Conservation (phyloP, 331 rosid genomes). For the Quercus tomentella region DNA sequence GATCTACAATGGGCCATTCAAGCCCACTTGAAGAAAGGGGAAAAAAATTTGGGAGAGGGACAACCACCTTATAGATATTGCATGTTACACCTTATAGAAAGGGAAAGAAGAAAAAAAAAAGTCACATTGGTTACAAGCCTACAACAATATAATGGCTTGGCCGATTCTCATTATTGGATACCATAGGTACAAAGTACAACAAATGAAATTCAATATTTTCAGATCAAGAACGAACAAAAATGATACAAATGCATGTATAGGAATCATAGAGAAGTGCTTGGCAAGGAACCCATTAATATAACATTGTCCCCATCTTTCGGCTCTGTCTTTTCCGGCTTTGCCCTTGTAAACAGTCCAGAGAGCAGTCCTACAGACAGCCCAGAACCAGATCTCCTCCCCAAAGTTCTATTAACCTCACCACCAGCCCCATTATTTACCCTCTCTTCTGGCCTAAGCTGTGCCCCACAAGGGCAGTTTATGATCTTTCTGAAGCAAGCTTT, state of each 20-base stretch:
- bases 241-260: slow-evolving; percentile 1
- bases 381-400: slow-evolving; percentile 54
- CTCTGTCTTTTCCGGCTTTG: slow-evolving; percentile 38
- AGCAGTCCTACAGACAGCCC: slow-evolving; percentile 43
- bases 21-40: neutral
- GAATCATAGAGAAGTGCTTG: slow-evolving; percentile 48
- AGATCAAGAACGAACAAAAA: slow-evolving; percentile 13
- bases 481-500: slow-evolving; percentile 73
- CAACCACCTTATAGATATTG: slow-evolving; percentile 13
- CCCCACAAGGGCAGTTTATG: slow-evolving; percentile 63
- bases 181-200: slow-evolving; percentile 2
- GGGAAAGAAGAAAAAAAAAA: neutral
- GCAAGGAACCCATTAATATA: slow-evolving; percentile 85
- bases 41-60: neutral
- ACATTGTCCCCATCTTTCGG: slow-evolving; percentile 54
- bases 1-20: too few species aligned
- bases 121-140: neutral
- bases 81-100: slow-evolving; percentile 16
- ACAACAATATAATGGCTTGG: slow-evolving; percentile 4
- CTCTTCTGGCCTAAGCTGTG: slow-evolving; percentile 37
- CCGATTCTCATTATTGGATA: slow-evolving; percentile 21
- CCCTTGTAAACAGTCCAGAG: slow-evolving; percentile 59
- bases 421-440: slow-evolving; percentile 29
- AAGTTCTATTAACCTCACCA: slow-evolving; percentile 38
- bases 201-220: slow-evolving; percentile 13